phyloP scores from a whole-genome alignment of 805 yeast species.

The Ogataea parapolymorpha region DNA sequence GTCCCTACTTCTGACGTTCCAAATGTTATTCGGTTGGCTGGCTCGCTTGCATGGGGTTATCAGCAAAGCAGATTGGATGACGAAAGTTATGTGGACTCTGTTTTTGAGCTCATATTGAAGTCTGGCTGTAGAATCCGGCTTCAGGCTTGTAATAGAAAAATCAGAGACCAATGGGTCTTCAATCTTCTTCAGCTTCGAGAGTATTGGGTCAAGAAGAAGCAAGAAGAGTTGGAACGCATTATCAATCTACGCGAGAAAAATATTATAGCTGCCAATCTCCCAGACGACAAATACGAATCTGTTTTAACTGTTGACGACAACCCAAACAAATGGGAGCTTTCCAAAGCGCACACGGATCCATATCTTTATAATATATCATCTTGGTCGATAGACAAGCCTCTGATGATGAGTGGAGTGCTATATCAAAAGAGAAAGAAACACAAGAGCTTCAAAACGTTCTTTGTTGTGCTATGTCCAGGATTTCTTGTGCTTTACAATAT shows the following conservation, averaged over 20 bases:
- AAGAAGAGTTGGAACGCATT: constrained; percentile 39
- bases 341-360: constrained; percentile 53
- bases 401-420: constrained; percentile 62
- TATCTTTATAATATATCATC: constrained; percentile 52
- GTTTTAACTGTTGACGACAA: constrained; percentile 38
- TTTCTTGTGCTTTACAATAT: constrained; percentile 56
- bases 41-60: constrained; percentile 31
- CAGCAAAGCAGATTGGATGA: constrained; percentile 16
- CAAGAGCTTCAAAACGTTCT: constrained; percentile 57
- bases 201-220: constrained; percentile 59
- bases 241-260: constrained; percentile 43
- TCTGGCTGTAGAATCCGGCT: constrained; percentile 48
- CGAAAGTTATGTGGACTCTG: constrained; percentile 39
- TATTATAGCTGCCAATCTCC: constrained; percentile 41
- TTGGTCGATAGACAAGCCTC: constrained; percentile 54
- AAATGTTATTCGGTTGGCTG: constrained; percentile 28
- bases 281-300: constrained; percentile 54
- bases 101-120: constrained; percentile 48
- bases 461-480: constrained; percentile 69
- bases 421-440: constrained; percentile 71
- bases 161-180: constrained; percentile 66
- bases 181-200: constrained; percentile 40
- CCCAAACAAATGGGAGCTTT: constrained; percentile 48
- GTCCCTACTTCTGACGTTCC: constrained; percentile 30
- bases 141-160: constrained; percentile 48